Evolutionary conservation across 1,284 basidiomycete species (phyloP), one percentile per base, ranked within the genome.

Genomic region (Inonotus obliquus): DNA sequence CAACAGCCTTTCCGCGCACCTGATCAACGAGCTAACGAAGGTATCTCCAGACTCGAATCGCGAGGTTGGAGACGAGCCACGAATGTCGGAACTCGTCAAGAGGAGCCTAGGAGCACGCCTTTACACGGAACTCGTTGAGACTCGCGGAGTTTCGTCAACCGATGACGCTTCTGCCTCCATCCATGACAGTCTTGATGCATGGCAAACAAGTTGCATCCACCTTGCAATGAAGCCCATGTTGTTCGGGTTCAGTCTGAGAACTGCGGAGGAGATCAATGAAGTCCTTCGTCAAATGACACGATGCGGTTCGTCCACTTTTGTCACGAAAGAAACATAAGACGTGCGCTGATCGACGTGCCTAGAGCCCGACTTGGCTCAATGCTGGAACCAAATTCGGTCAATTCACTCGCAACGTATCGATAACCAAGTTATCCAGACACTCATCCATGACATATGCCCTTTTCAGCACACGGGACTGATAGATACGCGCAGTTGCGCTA

Each of bases 171-270:
- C 27, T n/a, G 41, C 41, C 17, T 14, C 17, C 51, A 29, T 60
- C 17, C 58, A 60, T 27, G 58, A 60, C 25, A 51, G 48, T n/a
- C 38, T 51, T 27, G 48, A 60, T 41, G 25, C 39, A 13, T 60
- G 58, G 58, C 27, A 17, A 14, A 35, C 38, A 39, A 44, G 41
- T 21, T 53, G 48, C 25, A 17, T 60, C 10, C 39, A 53, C 29
- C 27, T 45, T 9, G 48, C 58, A 10, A 60, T 60, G 32, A 39
- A 45, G 21, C 35, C 51, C 27, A 37, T 54, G 38, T 38, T 60
- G 14, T 60, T 60, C 19, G 58, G 58, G 35, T 29, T 60, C 23
- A 44, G 29, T 9, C 14, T 47, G 5, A 37, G 58, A 14, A 53
- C 58, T n/a, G 29, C 47, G 11, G 29, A 39, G 17, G 51, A 60